Conservation (phyloP, 805 yeast genomes). For the Naumovozyma dairenensis region DNA sequence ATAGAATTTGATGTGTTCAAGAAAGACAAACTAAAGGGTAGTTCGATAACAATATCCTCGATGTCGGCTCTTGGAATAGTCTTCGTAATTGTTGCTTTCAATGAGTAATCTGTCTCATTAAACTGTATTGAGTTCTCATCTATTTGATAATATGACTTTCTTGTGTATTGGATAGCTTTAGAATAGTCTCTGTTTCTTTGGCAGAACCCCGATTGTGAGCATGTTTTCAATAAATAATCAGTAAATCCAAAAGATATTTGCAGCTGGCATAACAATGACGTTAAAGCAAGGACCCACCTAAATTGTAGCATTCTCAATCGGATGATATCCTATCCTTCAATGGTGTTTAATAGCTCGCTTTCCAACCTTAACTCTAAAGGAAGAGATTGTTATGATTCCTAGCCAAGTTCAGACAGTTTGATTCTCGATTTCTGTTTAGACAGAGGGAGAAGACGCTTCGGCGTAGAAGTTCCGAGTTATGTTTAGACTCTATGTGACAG, state of each 20-base stretch:
- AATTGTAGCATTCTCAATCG: not conserved
- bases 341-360: no score
- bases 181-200: conserved; percentile 67
- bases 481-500: no score
- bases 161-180: conserved; percentile 26
- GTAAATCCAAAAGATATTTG: conserved; percentile 38
- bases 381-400: no score
- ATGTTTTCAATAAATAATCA: conserved; percentile 61
- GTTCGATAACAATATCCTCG: conserved; percentile 31
- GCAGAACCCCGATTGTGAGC: conserved; percentile 79
- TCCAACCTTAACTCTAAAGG: no score
- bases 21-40: conserved; percentile 53
- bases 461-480: no score
- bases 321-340: no score
- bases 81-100: conserved; percentile 43
- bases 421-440: not conserved
- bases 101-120: conserved; percentile 22
- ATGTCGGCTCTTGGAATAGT: conserved; percentile 21
- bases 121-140: conserved; percentile 30
- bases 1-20: conserved; percentile 42
- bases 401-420: no score
- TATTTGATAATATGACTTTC: conserved; percentile 33
- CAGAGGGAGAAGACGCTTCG: no score
- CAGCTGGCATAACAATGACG: not conserved
- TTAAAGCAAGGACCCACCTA: not conserved